Percentiles rank a stretch among this genome's conserved stretches.
Evolutionary conservation across 1,284 basidiomycete genomes (phyloP).

Genomic region (Amylostereum chailletii): DNA sequence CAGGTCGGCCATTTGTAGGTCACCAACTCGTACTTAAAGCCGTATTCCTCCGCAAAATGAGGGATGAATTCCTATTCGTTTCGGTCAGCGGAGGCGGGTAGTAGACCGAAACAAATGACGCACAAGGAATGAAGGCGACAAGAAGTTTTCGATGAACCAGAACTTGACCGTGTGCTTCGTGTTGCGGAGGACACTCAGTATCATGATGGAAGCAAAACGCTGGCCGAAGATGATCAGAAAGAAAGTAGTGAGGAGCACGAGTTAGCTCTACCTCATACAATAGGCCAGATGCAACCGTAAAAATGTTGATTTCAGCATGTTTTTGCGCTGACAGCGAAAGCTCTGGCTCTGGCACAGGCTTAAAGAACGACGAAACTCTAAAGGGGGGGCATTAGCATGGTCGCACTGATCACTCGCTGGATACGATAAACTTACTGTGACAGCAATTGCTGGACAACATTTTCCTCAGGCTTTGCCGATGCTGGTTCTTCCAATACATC

Average conservation of each 20-base stretch:
- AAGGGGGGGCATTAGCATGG: neutral
- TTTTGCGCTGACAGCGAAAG: conserved; percentile 21
- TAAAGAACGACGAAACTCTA: conserved; percentile 53
- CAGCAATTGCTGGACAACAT: conserved; percentile 36
- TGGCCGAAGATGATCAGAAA: conserved; percentile 23
- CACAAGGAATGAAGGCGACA: conserved; percentile 94
- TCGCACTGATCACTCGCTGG: too few species aligned
- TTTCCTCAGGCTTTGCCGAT: conserved; percentile 21
- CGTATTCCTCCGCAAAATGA: conserved; percentile 81
- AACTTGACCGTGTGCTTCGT: conserved; percentile 94
- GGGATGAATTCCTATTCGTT: conserved; percentile 81
- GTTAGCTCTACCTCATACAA: conserved; percentile 74
- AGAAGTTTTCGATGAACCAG: conserved; percentile 99
- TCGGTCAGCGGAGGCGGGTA: neutral
- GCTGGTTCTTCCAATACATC: conserved; percentile 65
- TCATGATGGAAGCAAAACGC: conserved; percentile 98
- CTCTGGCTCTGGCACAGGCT: conserved; percentile 20
- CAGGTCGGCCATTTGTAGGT: conserved; percentile 99
- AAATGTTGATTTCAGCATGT: conserved; percentile 94
- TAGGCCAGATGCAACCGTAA: conserved; percentile 94
- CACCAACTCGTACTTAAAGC: conserved; percentile 93
- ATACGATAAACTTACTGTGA: conserved; percentile 33
- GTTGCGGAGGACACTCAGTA: conserved; percentile 89
- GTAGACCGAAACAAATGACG: conserved; percentile 16
- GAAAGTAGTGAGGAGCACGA: neutral